Evolutionary conservation across 2,329 filamentous ascomycete species (phyloP), one percentile per base, ranked within the genome.

Genomic region (Byssochlamys sp.): DNA sequence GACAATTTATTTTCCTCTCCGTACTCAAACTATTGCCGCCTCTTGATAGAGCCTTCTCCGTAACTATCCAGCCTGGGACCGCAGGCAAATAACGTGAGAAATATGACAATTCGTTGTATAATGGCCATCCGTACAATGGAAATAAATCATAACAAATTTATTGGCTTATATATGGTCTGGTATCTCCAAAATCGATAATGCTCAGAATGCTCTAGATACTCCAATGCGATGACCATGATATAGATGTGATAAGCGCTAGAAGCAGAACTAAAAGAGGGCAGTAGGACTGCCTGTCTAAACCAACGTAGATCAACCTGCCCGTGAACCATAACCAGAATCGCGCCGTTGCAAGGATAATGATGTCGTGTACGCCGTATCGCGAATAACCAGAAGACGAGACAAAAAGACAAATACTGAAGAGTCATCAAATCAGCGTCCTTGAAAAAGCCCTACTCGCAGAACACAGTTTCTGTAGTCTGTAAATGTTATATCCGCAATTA

Each of bases 301-400:
- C 39, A 45, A 45, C 19, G 14, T 45, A 45, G 39, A 45, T 45
- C 39, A 45, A 45, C 39, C 39, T 45, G 4, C n/a, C 35, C n/a
- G 14, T 45, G 5, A 45, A 45, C 39, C 39, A 14, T 31, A 45
- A 19, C 39, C 39, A 24, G 19, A 45, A 45, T 45, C 39, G 39
- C 39, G 39, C 39, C 39, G 19, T 45, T 59, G 56, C 78, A 79
- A 3, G 63, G 69, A 26, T 62, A 66, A 55, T 64, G 67, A 61
- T 9, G 54, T 49, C 14, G 4, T 63, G 62, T 1, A 67, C 55
- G 1, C 71, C 66, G 2, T 70, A 62, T 2, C 66, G 39, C 39
- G 19, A 19, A 45, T 4, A 19, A 45, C n/a, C 7, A 45, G 39
- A 45, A 19, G 39, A 45, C 12, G 39, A 19, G 6, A 45, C 14